Evolutionary conservation across 495 filamentous ascomycete genomes (phyloP).

Genomic region (Copromyces sp.): DNA sequence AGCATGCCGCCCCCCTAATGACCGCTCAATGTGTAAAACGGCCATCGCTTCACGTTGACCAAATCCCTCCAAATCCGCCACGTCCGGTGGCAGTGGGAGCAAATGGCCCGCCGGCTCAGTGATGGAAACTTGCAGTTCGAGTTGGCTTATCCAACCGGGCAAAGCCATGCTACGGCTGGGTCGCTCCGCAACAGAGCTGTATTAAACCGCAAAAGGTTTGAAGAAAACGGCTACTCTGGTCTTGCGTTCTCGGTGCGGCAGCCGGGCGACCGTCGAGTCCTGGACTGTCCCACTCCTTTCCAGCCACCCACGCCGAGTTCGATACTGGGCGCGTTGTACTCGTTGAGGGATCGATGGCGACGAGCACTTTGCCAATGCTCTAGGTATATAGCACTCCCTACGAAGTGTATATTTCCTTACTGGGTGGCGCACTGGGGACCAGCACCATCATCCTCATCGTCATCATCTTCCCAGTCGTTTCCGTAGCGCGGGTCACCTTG

Average conservation of each 20-base stretch:
- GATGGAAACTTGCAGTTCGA: not conserved
- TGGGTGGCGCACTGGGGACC: slow-evolving; percentile 75
- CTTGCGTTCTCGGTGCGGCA: not conserved
- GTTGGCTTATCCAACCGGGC: not conserved
- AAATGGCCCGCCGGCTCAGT: not conserved
- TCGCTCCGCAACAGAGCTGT: not conserved
- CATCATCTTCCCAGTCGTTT: slow-evolving; percentile 72
- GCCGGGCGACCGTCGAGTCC: not conserved
- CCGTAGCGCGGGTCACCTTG: slow-evolving; percentile 57
- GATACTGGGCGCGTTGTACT: not conserved
- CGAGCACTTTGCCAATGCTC: not conserved
- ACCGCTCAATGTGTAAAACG: not conserved
- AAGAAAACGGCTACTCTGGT: not conserved
- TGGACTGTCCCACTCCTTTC: not conserved
- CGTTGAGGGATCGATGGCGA: not conserved
- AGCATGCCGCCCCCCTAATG: not conserved
- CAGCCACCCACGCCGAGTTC: not conserved
- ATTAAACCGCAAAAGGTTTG: not conserved
- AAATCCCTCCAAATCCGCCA: not conserved
- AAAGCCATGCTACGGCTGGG: not conserved
- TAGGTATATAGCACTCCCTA: slow-evolving; percentile 3
- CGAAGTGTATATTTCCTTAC: slow-evolving; percentile 39
- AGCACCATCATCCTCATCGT: slow-evolving; percentile 52
- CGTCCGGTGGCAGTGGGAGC: not conserved
- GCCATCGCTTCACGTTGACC: not conserved